Conservation (phyloP, 352 stramenopile species). For the Globisporangium ultimum region DNA sequence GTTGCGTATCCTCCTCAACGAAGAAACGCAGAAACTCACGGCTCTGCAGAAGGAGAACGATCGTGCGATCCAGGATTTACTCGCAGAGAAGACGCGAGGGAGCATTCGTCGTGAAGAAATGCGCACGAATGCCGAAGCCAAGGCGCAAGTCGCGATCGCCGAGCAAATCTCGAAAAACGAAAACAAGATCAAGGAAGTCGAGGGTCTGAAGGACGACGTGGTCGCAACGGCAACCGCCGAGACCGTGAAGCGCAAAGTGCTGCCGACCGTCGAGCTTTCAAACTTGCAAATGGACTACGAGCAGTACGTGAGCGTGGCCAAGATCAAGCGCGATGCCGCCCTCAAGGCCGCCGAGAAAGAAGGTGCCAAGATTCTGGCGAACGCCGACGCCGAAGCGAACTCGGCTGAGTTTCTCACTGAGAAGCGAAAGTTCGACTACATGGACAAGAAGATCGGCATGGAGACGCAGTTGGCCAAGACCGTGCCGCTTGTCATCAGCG, state of each 20-base stretch:
- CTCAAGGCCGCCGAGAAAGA: slow-evolving; percentile 65
- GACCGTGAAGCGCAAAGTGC: slow-evolving; percentile 54
- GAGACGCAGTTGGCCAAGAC: slow-evolving; percentile 50
- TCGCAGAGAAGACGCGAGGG: slow-evolving; percentile 59
- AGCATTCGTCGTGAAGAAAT: slow-evolving; percentile 78
- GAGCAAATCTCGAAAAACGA: slow-evolving; percentile 46
- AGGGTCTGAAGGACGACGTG: slow-evolving; percentile 64
- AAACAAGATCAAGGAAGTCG: slow-evolving; percentile 70
- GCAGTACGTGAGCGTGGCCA: slow-evolving; percentile 61
- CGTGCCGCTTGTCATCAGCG: slow-evolving; percentile 76
- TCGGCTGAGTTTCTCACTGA: slow-evolving; percentile 54
- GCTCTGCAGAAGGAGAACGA: slow-evolving; percentile 80
- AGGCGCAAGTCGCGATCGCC: slow-evolving; percentile 69
- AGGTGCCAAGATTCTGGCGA: slow-evolving; percentile 43
- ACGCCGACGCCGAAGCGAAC: slow-evolving; percentile 57
- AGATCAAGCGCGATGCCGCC: slow-evolving; percentile 56
- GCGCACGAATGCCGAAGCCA: slow-evolving; percentile 67
- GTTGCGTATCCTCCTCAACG: slow-evolving; percentile 75
- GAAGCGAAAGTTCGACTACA: slow-evolving; percentile 80
- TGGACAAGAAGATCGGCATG: slow-evolving; percentile 64
- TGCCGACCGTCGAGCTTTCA: slow-evolving; percentile 50
- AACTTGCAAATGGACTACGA: slow-evolving; percentile 59
- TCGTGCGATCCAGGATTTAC: slow-evolving; percentile 67
- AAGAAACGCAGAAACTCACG: slow-evolving; percentile 82
- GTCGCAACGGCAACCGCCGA: slow-evolving; percentile 46